Conservation (phyloP, 495 filamentous ascomycete species). For the Oleoguttula mirabilis region DNA sequence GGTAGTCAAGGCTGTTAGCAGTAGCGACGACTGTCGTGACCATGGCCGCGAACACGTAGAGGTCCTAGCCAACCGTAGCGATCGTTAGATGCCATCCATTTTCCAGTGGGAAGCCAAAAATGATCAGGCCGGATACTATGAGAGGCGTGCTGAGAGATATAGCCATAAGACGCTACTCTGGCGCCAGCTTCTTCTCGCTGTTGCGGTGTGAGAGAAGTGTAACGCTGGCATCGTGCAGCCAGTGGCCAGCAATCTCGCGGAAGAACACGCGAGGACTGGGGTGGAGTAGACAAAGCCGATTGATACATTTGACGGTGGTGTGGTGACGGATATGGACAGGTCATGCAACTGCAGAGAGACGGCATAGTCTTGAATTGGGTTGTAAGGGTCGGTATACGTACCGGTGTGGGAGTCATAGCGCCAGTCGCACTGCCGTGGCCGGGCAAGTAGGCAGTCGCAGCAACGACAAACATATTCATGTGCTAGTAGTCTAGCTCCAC, state of each 20-base stretch:
- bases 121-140: slow-evolving; percentile 39
- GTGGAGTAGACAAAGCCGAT: slow-evolving; percentile 54
- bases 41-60: slow-evolving; percentile 51
- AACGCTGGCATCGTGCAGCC: slow-evolving; percentile 45
- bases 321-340: slow-evolving; percentile 41
- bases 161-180: slow-evolving; percentile 45
- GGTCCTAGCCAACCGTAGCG: slow-evolving; percentile 41
- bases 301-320: slow-evolving; percentile 25
- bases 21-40: slow-evolving; percentile 50
- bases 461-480: slow-evolving; percentile 41
- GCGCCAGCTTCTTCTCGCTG: slow-evolving; percentile 43
- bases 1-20: slow-evolving; percentile 35
- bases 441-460: slow-evolving; percentile 41
- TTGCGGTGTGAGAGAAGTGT: slow-evolving; percentile 34
- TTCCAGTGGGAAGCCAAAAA: slow-evolving; percentile 45
- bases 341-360: slow-evolving; percentile 29
- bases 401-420: slow-evolving; percentile 42
- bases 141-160: slow-evolving; percentile 40
- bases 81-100: slow-evolving; percentile 45
- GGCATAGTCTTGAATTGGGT: no score
- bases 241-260: slow-evolving; percentile 45
- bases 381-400: no score
- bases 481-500: slow-evolving; percentile 44
- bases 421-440: slow-evolving; percentile 48
- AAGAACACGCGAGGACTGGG: slow-evolving; percentile 41